Percentiles rank a stretch among this genome's conserved stretches.
Conservation (phyloP, 108 stramenopile genomes). For the Conticribra weissflogii region DNA sequence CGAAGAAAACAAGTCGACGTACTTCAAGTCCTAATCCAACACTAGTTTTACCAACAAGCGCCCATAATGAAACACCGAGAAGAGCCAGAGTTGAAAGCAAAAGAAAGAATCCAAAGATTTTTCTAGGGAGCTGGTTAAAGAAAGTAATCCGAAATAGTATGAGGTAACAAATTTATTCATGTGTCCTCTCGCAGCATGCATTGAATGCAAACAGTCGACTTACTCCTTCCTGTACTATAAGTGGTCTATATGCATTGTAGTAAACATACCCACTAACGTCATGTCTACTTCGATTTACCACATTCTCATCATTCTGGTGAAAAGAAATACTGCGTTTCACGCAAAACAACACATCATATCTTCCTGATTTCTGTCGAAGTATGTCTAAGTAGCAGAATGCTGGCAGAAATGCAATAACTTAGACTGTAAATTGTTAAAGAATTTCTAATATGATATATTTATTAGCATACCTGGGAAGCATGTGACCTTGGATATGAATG, state of each 20-base stretch:
- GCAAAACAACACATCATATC: conserved; percentile 41
- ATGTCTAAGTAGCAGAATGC: conserved; percentile 57
- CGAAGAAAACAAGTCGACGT: neutral
- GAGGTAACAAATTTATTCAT: too few relatives aligned
- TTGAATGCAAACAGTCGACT: too few relatives aligned
- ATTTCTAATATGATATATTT: too few relatives aligned
- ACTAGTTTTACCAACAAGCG: conserved; percentile 27
- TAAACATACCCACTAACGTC: conserved; percentile 24
- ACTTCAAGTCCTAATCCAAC: conserved; percentile 56
- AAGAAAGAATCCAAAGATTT: neutral
- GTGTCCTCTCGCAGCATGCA: too few relatives aligned
- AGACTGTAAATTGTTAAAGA: too few relatives aligned
- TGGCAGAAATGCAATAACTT: too few relatives aligned
- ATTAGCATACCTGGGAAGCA: neutral
- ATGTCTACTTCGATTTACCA: too few relatives aligned
- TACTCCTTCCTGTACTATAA: conserved; percentile 4
- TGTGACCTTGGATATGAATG: too few relatives aligned
- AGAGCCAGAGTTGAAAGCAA: conserved; percentile 15
- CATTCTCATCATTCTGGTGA: too few relatives aligned
- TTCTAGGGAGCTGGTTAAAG: neutral
- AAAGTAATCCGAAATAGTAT: too few relatives aligned
- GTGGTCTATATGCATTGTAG: conserved; percentile 42
- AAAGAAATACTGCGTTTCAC: conserved; percentile 6
- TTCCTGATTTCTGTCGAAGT: conserved; percentile 30
- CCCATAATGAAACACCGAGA: conserved; percentile 39